phyloP scores from a whole-genome alignment of 2,329 filamentous ascomycete genomes.

The Colletotrichum sidae region DNA sequence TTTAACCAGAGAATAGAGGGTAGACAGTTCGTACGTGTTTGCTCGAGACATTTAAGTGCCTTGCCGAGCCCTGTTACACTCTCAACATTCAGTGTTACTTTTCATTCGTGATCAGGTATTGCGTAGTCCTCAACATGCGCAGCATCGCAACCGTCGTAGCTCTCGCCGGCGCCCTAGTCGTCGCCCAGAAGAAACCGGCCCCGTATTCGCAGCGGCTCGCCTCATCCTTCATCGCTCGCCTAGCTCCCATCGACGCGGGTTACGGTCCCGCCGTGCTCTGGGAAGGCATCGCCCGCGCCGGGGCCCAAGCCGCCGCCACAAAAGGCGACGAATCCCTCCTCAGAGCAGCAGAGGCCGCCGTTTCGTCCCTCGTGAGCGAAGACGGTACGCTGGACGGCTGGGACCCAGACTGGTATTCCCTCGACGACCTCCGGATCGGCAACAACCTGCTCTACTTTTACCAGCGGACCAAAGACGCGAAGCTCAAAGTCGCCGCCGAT shows the following conservation, averaged over 20 bases:
- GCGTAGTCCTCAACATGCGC: not conserved
- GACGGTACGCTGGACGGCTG: constrained; percentile 61
- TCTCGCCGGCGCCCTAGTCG: constrained; percentile 1
- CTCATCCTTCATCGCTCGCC: constrained; percentile 28
- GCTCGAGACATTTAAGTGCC: too few species aligned
- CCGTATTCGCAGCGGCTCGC: constrained; percentile 27
- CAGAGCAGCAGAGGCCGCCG: constrained; percentile 19
- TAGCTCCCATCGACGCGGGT: constrained; percentile 11
- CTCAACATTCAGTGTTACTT: too few species aligned
- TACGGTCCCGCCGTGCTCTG: constrained; percentile 31
- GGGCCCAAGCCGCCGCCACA: constrained; percentile 5
- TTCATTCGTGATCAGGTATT: too few species aligned
- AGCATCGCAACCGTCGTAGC: not conserved
- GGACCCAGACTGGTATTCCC: constrained; percentile 60
- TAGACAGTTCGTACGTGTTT: not conserved
- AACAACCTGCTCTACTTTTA: constrained; percentile 64
- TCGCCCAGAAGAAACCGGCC: constrained; percentile 5
- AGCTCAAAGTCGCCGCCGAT: constrained; percentile 61
- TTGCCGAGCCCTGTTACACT: too few species aligned
- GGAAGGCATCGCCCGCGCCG: constrained; percentile 28
- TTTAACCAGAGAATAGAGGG: not conserved
- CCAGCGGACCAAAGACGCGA: constrained; percentile 56
- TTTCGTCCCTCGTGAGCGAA: constrained; percentile 26
- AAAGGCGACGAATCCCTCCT: constrained; percentile 9
- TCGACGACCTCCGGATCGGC: constrained; percentile 65